These are phyloP conservation scores for Phytophthora citricola DNA, from an alignment of 352 stramenopile genomes.

Conservation along the genomic window DNA sequence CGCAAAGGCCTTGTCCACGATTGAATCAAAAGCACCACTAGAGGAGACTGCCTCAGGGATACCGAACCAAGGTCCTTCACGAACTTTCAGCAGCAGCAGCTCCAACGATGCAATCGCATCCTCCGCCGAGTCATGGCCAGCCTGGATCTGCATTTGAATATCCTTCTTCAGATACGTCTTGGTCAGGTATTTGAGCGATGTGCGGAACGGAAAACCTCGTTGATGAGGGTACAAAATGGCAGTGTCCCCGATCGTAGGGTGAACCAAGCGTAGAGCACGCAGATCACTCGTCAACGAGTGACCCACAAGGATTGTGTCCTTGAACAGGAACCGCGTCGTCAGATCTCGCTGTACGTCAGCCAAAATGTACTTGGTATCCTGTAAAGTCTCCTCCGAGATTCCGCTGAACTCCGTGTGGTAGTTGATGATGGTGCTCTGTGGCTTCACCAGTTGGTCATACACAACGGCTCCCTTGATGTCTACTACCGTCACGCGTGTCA, in stretches of 20 bases:
- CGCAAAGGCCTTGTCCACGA: conserved; percentile 62
- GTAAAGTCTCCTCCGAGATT: conserved; percentile 83
- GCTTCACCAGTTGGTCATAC: conserved; percentile 88
- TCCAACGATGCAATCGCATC: conserved; percentile 84
- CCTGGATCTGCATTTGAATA: conserved; percentile 75
- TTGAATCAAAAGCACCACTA: conserved; percentile 65
- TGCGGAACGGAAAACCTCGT: conserved; percentile 83
- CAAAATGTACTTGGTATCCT: conserved; percentile 60
- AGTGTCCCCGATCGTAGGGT: conserved; percentile 76
- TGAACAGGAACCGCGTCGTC: conserved; percentile 60
- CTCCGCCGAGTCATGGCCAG: conserved; percentile 84
- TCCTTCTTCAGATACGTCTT: conserved; percentile 84
- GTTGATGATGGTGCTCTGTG: conserved; percentile 86
- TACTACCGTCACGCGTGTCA: conserved; percentile 86
- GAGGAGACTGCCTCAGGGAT: conserved; percentile 56
- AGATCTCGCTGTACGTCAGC: conserved; percentile 79
- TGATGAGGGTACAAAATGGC: conserved; percentile 86
- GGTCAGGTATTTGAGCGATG: conserved; percentile 83
- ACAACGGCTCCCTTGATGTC: conserved; percentile 62
- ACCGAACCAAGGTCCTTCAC: conserved; percentile 70
- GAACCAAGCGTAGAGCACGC: conserved; percentile 77
- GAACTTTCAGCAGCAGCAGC: conserved; percentile 77
- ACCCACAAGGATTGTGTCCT: conserved; percentile 84
- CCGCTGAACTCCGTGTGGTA: conserved; percentile 91
- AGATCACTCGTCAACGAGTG: conserved; percentile 90